Evolutionary conservation across 306 rosid genomes (phyloP), one percentile per base, ranked within the genome.

Genomic region (Albizia julibrissin): DNA sequence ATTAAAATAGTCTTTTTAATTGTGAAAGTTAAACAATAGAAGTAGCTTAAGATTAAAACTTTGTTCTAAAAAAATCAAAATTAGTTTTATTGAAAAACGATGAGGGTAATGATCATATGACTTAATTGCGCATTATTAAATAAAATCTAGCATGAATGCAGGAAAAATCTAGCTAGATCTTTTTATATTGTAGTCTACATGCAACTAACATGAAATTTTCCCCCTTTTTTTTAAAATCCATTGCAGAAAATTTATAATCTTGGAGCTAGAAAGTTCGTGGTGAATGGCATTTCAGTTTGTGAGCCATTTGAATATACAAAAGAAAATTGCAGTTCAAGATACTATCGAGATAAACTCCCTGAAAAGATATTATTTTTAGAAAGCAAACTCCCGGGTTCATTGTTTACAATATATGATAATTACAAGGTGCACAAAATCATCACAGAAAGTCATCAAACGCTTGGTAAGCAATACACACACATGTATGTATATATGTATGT

Each of bases 391-490:
- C 22, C 43, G 3, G 70, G 70, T 65, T 29, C 70, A 31, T 6
- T 65, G 7, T 65, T 29, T 31, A 65, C 70, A 29, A 65, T 65
- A 14, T 65, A 29, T 16, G 70, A 65, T 65, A 8, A 1, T 5
- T 6, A 2, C 42, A 65, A 12, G 1, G 8, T 65, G 18, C 37
- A 29, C 12, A 65, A 29, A 14, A 6, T 0, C 6, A 14, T 65
- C 0, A 10, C 6, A 4, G 3, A 65, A 5, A 65, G 16, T 31
- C 70, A 29, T 29, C 43, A 31, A 65, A 65, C 15, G 15, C 31
- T 31, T 65, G 70, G 70, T 65, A 65, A 65, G 70, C n/a, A 65
- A 65, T 31, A n/a, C n/a, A n/a, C n/a, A n/a, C n/a, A n/a, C n/a
- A n/a, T n/a, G n/a, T n/a, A n/a, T n/a, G n/a, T n/a, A n/a, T n/a